These are phyloP conservation scores for Astrephomene gubernaculifera DNA, from an alignment of 139 green algal genomes.

Conservation along the genomic window DNA sequence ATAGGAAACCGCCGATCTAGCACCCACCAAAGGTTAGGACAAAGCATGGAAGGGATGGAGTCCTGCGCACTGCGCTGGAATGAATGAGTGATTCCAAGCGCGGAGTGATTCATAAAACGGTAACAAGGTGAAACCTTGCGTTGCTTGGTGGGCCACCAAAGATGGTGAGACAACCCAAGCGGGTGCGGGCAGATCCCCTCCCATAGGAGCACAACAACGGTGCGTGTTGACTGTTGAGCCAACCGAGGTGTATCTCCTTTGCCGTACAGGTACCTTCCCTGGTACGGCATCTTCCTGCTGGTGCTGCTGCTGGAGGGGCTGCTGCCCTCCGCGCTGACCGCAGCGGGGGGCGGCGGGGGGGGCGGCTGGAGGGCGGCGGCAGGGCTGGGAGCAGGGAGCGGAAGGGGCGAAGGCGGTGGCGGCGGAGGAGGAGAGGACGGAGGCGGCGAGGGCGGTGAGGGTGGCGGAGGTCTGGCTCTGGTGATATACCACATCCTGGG, in stretches of 20 bases:
- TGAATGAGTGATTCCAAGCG: too few species aligned
- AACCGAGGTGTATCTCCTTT: neutral
- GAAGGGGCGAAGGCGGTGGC: neutral
- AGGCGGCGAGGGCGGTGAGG: neutral
- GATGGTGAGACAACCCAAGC: too few species aligned
- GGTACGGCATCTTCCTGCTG: slow-evolving; percentile 27
- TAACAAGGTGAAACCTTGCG: too few species aligned
- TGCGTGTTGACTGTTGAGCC: too few species aligned
- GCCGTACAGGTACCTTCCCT: slow-evolving; percentile 30
- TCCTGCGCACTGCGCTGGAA: too few species aligned
- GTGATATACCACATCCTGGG: slow-evolving; percentile 43
- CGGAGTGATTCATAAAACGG: too few species aligned
- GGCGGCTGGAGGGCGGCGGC: neutral
- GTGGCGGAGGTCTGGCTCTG: neutral
- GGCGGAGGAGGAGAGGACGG: neutral
- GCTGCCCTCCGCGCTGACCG: neutral
- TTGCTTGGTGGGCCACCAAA: too few species aligned
- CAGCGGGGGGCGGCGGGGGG: neutral
- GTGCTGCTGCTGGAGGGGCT: slow-evolving; percentile 39
- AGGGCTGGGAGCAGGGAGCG: neutral
- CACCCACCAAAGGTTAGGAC: too few species aligned
- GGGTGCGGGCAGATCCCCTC: too few species aligned
- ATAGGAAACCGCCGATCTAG: too few species aligned
- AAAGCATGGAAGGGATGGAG: too few species aligned
- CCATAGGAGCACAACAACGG: too few species aligned